Percentiles rank a stretch among this genome's conserved stretches.
Conservation (phyloP, 441 rosid genomes). For the Capsella rubella region DNA sequence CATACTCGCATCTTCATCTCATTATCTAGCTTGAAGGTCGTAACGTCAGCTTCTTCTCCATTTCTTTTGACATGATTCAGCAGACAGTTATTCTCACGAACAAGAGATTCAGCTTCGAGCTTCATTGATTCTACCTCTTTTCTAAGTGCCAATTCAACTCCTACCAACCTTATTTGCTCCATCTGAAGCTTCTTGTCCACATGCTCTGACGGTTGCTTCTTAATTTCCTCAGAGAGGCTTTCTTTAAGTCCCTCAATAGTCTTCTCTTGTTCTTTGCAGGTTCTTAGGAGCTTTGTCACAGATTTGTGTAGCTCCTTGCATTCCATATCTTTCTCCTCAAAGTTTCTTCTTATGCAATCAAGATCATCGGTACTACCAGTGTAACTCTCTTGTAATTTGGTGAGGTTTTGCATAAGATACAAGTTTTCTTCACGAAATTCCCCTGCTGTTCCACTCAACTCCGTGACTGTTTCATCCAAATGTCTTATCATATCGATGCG, state of each 20-base stretch:
- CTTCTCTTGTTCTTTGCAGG: constrained; percentile 86
- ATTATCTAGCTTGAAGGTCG: constrained; percentile 72
- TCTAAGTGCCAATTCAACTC: constrained; percentile 78
- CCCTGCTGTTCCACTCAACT: constrained; percentile 60
- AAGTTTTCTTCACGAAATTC: constrained; percentile 60
- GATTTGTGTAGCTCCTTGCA: constrained; percentile 87
- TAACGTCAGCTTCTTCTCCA: constrained; percentile 54
- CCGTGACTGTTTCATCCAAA: constrained; percentile 68
- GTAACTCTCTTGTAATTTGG: constrained; percentile 60
- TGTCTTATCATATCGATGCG: constrained; percentile 56
- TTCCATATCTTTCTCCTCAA: constrained; percentile 86
- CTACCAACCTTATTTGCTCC: constrained; percentile 92
- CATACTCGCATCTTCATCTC: constrained; percentile 67
- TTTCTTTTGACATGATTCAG: constrained; percentile 72
- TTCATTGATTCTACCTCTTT: constrained; percentile 71
- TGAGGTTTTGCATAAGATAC: constrained; percentile 51
- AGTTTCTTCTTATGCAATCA: constrained; percentile 63
- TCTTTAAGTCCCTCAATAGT: constrained; percentile 76
- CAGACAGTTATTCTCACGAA: constrained; percentile 76
- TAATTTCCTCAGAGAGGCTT: constrained; percentile 58
- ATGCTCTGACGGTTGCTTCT: constrained; percentile 55
- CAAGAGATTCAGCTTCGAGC: constrained; percentile 77
- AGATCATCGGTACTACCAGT: constrained; percentile 56
- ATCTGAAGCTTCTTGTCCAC: constrained; percentile 59
- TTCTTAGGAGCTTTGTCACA: constrained; percentile 64